Percentiles rank a stretch among this genome's conserved stretches.
Evolutionary conservation across 2,329 filamentous ascomycete species (phyloP).

Genomic region (Rosellinia necatrix): DNA sequence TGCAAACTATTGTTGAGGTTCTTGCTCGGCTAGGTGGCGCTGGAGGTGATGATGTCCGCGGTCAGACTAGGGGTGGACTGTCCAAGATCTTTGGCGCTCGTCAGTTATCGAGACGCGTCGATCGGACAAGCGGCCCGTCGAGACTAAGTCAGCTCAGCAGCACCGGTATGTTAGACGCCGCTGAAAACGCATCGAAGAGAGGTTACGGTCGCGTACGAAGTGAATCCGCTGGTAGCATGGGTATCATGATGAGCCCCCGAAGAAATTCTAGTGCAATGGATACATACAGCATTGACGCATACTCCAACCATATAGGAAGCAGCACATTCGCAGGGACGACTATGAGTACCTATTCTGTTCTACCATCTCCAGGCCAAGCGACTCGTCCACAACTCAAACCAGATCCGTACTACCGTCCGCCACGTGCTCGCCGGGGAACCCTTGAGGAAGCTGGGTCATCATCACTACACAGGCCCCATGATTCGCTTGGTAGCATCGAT

Average conservation of each 20-base stretch:
- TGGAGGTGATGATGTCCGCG: slow-evolving; percentile 73
- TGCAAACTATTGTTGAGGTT: slow-evolving; percentile 91
- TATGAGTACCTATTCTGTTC: slow-evolving; percentile 73
- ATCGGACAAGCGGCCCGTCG: slow-evolving; percentile 64
- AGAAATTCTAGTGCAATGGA: slow-evolving; percentile 62
- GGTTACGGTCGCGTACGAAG: slow-evolving; percentile 65
- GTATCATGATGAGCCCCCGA: slow-evolving; percentile 51
- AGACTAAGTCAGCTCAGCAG: slow-evolving; percentile 83
- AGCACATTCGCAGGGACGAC: slow-evolving; percentile 76
- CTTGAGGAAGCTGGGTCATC: slow-evolving; percentile 50
- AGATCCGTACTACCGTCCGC: slow-evolving; percentile 89
- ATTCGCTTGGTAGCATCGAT: slow-evolving; percentile 46
- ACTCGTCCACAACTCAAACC: slow-evolving; percentile 52
- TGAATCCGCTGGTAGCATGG: slow-evolving; percentile 64
- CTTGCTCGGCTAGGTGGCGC: slow-evolving; percentile 80
- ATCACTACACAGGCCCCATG: slow-evolving; percentile 42
- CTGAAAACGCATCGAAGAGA: slow-evolving; percentile 67
- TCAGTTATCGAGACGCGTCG: slow-evolving; percentile 77
- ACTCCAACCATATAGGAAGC: slow-evolving; percentile 55
- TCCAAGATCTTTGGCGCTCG: slow-evolving; percentile 91
- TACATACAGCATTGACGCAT: slow-evolving; percentile 52
- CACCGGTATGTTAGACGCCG: slow-evolving; percentile 72
- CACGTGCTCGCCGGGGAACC: slow-evolving; percentile 70
- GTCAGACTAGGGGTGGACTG: slow-evolving; percentile 78
- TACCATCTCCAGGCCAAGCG: slow-evolving; percentile 60